A percentile compares a stretch with the other conserved stretches of the same genome.
Conservation (phyloP, 73 alveolate genomes). For the Tetrahymena malaccensis region DNA sequence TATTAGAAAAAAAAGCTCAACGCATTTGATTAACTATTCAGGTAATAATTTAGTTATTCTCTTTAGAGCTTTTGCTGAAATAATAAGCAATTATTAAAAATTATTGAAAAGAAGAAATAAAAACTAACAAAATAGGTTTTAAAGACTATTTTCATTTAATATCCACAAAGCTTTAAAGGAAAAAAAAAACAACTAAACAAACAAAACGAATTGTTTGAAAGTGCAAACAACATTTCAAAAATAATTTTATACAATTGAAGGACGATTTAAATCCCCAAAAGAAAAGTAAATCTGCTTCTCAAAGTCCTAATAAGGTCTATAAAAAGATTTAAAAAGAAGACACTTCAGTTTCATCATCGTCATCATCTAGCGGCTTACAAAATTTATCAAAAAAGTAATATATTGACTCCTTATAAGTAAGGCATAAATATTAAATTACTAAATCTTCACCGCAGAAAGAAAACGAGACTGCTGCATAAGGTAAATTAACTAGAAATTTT, state of each 20-base stretch:
- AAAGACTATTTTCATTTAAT: background rate
- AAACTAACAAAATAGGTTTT: background rate
- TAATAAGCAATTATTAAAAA: background rate
- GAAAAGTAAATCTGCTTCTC: background rate
- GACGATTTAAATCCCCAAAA: background rate
- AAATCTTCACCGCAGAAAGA: background rate
- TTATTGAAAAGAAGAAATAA: background rate
- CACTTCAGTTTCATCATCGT: background rate
- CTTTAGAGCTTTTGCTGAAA: background rate
- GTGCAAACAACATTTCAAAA: background rate
- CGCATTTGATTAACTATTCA: background rate
- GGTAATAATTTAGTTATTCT: background rate
- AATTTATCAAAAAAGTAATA: background rate
- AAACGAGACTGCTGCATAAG: background rate
- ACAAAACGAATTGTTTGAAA: background rate
- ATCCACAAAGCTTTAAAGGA: background rate
- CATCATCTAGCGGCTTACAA: background rate
- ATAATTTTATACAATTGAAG: background rate
- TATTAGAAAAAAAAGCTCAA: background rate
- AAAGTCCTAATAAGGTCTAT: background rate
- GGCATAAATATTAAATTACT: background rate
- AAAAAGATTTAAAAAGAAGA: background rate
- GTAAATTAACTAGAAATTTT: background rate
- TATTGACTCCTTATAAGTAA: background rate
- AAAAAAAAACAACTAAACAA: background rate